phyloP scores from a whole-genome alignment of 148 eudicot genomes.

The Fagopyrum esculentum region DNA sequence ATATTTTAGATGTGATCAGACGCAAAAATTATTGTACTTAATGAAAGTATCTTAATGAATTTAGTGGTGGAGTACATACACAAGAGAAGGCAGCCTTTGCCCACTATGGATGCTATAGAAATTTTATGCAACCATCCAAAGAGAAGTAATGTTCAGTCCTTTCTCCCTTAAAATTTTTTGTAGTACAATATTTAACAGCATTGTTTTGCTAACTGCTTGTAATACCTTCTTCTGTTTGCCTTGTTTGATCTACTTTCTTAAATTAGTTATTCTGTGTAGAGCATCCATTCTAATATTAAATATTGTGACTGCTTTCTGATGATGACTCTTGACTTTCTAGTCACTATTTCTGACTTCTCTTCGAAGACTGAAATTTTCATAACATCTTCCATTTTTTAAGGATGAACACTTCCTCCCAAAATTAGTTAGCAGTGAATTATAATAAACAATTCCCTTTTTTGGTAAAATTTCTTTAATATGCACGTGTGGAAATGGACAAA shows the following conservation, averaged over 20 bases:
- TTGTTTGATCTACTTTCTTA: neutral
- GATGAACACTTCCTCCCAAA: neutral
- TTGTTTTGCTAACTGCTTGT: neutral
- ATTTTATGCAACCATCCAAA: conserved; percentile 82
- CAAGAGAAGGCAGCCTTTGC: conserved; percentile 84
- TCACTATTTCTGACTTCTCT: neutral
- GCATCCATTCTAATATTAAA: too few species aligned
- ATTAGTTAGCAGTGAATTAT: neutral
- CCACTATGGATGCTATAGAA: conserved; percentile 90
- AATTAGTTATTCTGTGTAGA: neutral
- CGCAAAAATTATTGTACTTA: neutral
- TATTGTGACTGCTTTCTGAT: neutral
- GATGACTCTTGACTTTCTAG: neutral
- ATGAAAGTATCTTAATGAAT: neutral
- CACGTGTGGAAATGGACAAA: neutral
- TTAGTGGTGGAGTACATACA: conserved; percentile 96
- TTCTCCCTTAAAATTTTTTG: neutral
- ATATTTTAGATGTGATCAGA: neutral
- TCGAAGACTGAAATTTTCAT: neutral
- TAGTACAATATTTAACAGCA: neutral
- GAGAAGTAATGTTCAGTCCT: conserved; percentile 53
- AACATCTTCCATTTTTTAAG: neutral
- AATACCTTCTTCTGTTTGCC: neutral
- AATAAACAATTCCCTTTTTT: neutral
- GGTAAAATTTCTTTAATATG: neutral